Evolutionary conservation across 2,329 filamentous ascomycete genomes (phyloP).

Genomic region (Penicillium occitanis): DNA sequence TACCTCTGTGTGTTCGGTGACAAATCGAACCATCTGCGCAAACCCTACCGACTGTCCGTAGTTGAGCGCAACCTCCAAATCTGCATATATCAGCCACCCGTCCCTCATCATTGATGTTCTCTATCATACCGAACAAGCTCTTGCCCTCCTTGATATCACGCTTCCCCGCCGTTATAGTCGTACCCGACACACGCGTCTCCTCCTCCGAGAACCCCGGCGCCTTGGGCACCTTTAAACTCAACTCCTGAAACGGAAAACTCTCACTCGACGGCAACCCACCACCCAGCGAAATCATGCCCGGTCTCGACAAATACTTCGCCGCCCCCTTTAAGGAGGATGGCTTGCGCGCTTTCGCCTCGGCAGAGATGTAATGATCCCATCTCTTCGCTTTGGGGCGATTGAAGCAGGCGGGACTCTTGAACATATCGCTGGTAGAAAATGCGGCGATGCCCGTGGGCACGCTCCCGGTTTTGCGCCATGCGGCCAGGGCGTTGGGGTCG

Average conservation of each 20-base stretch:
- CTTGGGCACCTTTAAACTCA: constrained; percentile 71
- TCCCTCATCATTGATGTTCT: background rate
- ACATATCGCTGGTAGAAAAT: constrained; percentile 74
- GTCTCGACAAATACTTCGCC: constrained; percentile 73
- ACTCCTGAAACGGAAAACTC: constrained; percentile 85
- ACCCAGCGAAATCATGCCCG: constrained; percentile 79
- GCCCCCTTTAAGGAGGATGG: constrained; percentile 79
- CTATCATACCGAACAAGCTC: constrained; percentile 21
- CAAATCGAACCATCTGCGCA: constrained; percentile 81
- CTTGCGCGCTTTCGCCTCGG: constrained; percentile 59
- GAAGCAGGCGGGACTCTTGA: constrained; percentile 63
- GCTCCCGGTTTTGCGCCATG: constrained; percentile 69
- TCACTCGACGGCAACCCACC: constrained; percentile 85
- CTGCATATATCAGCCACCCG: constrained; percentile 41
- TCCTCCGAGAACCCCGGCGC: constrained; percentile 69
- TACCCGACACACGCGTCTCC: constrained; percentile 61
- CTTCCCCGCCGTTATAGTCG: constrained; percentile 70
- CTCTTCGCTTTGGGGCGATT: constrained; percentile 73
- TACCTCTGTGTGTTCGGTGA: constrained; percentile 90
- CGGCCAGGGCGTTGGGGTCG: constrained; percentile 65
- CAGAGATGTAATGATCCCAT: constrained; percentile 64
- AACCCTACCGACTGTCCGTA: constrained; percentile 86
- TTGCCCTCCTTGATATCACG: constrained; percentile 68
- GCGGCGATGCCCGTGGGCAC: constrained; percentile 75
- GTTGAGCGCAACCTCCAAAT: constrained; percentile 86